phyloP scores from a whole-genome alignment of 139 green algal genomes.

The Haematococcus lacustris region DNA sequence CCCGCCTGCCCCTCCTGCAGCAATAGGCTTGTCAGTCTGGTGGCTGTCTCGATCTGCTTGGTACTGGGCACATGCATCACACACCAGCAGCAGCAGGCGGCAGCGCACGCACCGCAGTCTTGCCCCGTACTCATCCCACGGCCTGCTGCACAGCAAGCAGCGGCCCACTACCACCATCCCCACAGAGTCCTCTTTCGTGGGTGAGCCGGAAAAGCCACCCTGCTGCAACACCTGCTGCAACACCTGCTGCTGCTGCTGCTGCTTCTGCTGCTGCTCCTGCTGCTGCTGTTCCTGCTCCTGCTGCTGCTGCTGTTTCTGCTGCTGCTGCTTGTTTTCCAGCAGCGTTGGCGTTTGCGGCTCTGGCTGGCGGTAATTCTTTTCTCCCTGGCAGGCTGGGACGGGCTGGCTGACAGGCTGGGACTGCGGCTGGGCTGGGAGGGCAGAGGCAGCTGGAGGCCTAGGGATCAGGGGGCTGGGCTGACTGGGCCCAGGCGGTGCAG shows the following conservation, averaged over 20 bases:
- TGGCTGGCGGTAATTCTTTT: too few relatives aligned
- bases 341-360: background rate
- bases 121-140: slow-evolving; percentile 52
- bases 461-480: too few relatives aligned
- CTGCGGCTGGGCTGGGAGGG: background rate
- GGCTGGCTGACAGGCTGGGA: too few relatives aligned
- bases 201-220: background rate
- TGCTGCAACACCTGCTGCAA: background rate
- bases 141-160: slow-evolving; percentile 45
- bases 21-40: too few relatives aligned
- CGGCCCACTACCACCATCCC: slow-evolving; percentile 21
- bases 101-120: slow-evolving; percentile 27
- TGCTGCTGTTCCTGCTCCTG: background rate
- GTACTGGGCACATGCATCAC: slow-evolving; percentile 8
- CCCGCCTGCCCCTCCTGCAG: too few relatives aligned
- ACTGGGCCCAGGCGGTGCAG: too few relatives aligned
- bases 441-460: too few relatives aligned
- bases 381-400: too few relatives aligned
- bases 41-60: too few relatives aligned
- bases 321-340: background rate
- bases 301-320: slow-evolving; percentile 3
- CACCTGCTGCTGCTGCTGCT: background rate
- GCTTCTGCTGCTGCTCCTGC: too few relatives aligned
- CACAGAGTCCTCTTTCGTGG: background rate
- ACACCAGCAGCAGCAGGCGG: slow-evolving; percentile 34